A percentile compares a stretch with the other conserved stretches of the same genome.
Conservation (phyloP, 2,329 filamentous ascomycete genomes). For the Hypomyces perniciosus region DNA sequence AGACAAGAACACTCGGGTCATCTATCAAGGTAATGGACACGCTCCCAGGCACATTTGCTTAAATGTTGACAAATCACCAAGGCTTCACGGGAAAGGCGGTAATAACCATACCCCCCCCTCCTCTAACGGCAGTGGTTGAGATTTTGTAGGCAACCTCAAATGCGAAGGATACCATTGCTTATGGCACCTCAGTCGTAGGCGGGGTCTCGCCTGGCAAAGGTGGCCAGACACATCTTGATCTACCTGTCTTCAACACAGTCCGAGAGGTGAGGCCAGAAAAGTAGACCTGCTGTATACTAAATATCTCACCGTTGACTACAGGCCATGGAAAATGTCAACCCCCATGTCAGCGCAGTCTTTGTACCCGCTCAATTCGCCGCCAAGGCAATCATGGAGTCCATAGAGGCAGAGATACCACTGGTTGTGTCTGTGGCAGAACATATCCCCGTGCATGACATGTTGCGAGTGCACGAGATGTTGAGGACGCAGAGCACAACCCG, state of each 20-base stretch:
- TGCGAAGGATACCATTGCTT: constrained; percentile 32
- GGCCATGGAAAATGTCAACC: constrained; percentile 28
- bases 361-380: constrained; percentile 63
- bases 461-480: constrained; percentile 63
- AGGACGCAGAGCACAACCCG: constrained; percentile 65
- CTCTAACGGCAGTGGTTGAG: background rate
- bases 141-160: constrained; percentile 29
- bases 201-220: constrained; percentile 34
- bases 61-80: constrained; percentile 6
- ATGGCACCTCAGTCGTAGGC: constrained; percentile 33
- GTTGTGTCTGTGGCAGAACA: constrained; percentile 77
- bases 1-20: constrained; percentile 24
- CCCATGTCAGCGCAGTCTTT: constrained; percentile 65
- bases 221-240: constrained; percentile 25
- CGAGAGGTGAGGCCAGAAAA: constrained; percentile 20
- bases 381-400: constrained; percentile 64
- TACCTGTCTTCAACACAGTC: constrained; percentile 32
- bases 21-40: constrained; percentile 27
- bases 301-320: constrained; percentile 13
- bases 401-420: constrained; percentile 71
- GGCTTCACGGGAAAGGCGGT: constrained; percentile 35
- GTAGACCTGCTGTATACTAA: background rate
- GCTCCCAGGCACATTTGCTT: no score
- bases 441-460: constrained; percentile 71
- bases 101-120: constrained; percentile 1